phyloP scores from a whole-genome alignment of 2,329 filamentous ascomycete genomes.

The Amesomyces nigricolor region DNA sequence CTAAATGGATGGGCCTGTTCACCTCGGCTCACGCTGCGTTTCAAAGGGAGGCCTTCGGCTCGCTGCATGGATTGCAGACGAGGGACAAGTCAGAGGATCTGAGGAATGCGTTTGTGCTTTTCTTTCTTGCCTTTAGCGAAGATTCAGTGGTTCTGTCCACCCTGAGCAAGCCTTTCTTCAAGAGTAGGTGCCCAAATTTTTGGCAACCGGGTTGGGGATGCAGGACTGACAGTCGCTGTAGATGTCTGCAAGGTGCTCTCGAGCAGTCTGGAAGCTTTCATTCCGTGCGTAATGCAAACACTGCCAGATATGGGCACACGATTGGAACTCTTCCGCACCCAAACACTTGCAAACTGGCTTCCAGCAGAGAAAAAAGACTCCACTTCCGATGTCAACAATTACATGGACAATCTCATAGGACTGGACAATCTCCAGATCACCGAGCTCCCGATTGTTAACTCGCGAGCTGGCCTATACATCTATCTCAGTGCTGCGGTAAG shows the following conservation, averaged over 20 bases:
- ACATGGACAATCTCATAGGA: slow-evolving; percentile 49
- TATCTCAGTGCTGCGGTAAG: slow-evolving; percentile 76
- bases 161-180: slow-evolving; percentile 47
- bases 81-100: slow-evolving; percentile 55
- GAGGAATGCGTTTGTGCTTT: slow-evolving; percentile 57
- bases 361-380: slow-evolving; percentile 46
- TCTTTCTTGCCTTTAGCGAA: slow-evolving; percentile 57
- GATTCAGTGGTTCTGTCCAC: slow-evolving; percentile 50
- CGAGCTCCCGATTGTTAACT: slow-evolving; percentile 67
- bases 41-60: slow-evolving; percentile 37
- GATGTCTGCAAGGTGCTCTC: slow-evolving; percentile 45
- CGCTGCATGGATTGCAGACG: slow-evolving; percentile 41
- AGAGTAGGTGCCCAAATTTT: slow-evolving; percentile 38
- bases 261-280: slow-evolving; percentile 41
- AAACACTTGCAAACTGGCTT: slow-evolving; percentile 51
- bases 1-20: slow-evolving; percentile 56
- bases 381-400: slow-evolving; percentile 50
- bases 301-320: slow-evolving; percentile 48
- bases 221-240: slow-evolving; percentile 28
- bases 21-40: slow-evolving; percentile 46
- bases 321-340: slow-evolving; percentile 53
- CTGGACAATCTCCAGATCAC: slow-evolving; percentile 50
- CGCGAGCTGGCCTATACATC: slow-evolving; percentile 76
- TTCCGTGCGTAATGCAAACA: slow-evolving; percentile 52
- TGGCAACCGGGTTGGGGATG: background rate